Evolutionary conservation across 352 stramenopile species (phyloP), one percentile per base, ranked within the genome.

Genomic region (Phytopythium kandeliae): DNA sequence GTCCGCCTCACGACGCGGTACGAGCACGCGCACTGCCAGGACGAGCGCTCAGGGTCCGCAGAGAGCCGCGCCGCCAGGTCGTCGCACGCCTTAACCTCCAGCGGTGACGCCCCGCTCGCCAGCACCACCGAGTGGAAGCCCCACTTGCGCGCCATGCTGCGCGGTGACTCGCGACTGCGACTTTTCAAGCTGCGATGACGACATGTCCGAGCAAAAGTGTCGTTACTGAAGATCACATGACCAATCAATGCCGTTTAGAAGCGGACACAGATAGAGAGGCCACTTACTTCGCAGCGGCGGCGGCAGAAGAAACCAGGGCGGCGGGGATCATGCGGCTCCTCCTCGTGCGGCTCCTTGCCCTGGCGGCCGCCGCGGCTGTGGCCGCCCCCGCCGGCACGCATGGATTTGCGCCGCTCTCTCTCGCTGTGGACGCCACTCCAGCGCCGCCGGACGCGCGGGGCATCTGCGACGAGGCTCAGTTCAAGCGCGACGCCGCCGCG

Each of bases 51-150:
- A 2, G 44, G 1, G 24, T 82, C 64, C 15, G 26, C 46, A 10
- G 33, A 28, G 3, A 88, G 31, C 4, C 61, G 36, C 3, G 26
- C 21, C n/a, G 79, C 41, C 4, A 85, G 48, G 19, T 70, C 68
- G 2, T 36, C 58, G 13, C 54, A 62, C 17, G 62, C 63, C 3
- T 52, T 47, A 1, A 49, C 52, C 47, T 82, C 74, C 30, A 62
- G 28, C 6, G 72, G 50, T 15, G 72, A 65, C 46, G 41, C 15
- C 44, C 77, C 74, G 37, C 65, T 82, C 37, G 60, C 52, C 19
- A 88, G 50, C 25, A 76, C 43, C 56, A 85, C 43, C 19, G 62
- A 44, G 52, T 86, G 72, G 63, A 85, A 86, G 25, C 65, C 49
- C 77, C 74, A 85, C 3, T 12, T 46, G 11, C 21, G 40, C 21